phyloP scores from a whole-genome alignment of 2,329 filamentous ascomycete species.

The Berkeleyomyces rouxiae region DNA sequence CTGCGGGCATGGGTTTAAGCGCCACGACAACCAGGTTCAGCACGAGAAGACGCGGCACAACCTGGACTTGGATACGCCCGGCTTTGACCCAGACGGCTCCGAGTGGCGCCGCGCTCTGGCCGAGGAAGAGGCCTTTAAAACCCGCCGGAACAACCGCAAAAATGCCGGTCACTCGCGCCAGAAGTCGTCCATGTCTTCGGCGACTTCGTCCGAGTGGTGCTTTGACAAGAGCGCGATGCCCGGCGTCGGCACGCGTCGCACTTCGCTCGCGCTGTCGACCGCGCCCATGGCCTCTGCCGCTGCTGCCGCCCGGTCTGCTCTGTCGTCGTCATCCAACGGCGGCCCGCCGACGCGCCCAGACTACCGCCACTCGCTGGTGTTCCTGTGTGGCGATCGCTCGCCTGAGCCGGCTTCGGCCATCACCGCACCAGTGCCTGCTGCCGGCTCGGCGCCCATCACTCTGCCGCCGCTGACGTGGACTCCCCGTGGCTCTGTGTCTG shows the following conservation, averaged over 20 bases:
- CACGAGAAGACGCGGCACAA: slow-evolving; percentile 7
- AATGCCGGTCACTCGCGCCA: background rate
- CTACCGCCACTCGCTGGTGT: background rate
- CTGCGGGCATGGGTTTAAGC: slow-evolving; percentile 2
- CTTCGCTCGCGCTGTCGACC: background rate
- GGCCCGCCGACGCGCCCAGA: background rate
- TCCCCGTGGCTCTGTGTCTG: background rate
- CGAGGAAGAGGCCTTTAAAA: background rate
- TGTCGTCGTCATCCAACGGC: background rate
- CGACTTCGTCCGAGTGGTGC: background rate
- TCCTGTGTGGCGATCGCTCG: background rate
- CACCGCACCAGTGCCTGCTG: background rate
- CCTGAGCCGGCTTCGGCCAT: background rate
- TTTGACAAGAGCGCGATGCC: background rate
- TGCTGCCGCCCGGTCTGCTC: background rate
- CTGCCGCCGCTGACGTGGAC: background rate
- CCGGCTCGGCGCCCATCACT: background rate
- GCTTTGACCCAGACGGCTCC: background rate
- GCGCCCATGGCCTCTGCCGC: background rate
- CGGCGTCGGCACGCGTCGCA: background rate
- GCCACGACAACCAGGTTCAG: slow-evolving; percentile 3
- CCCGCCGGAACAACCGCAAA: background rate
- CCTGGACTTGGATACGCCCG: background rate
- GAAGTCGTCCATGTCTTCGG: background rate
- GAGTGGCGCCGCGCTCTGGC: background rate